These are phyloP conservation scores for Gleditsia sinensis DNA, from an alignment of 306 rosid species.

Conservation along the genomic window DNA sequence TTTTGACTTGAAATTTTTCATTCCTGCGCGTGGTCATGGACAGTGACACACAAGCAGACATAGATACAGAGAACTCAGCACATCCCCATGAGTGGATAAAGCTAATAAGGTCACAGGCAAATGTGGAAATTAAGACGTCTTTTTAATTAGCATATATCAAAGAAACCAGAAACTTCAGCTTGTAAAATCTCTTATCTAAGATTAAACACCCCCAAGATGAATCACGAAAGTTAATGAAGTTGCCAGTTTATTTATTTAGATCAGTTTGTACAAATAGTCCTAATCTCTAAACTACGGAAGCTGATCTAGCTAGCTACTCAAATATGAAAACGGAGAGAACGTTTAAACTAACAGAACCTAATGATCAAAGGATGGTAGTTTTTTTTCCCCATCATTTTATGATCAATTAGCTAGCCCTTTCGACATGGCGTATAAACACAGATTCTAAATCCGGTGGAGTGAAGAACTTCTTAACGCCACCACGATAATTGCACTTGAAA, in stretches of 20 bases:
- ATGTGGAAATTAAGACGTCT: neutral
- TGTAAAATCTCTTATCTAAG: neutral
- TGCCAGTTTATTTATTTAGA: conserved; percentile 10
- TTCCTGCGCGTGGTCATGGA: conserved; percentile 38
- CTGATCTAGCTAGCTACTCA: neutral
- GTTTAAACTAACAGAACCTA: conserved; percentile 14
- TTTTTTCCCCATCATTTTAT: neutral
- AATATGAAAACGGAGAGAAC: conserved; percentile 9
- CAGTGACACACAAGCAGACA: conserved; percentile 15
- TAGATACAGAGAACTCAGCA: neutral
- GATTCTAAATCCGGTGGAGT: conserved; percentile 74
- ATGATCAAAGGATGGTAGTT: neutral
- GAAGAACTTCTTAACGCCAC: conserved; percentile 58
- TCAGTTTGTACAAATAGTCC: conserved; percentile 39
- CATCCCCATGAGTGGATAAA: neutral
- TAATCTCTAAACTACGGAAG: conserved; percentile 30
- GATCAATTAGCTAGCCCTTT: conserved; percentile 53
- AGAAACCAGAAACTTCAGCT: neutral
- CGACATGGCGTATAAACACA: conserved; percentile 61
- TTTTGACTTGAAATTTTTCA: conserved; percentile 50
- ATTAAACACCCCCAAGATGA: neutral
- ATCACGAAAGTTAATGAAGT: neutral
- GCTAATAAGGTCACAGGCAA: neutral
- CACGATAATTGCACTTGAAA: conserved; percentile 52
- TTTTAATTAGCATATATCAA: neutral